These are phyloP conservation scores for Gigaspora rosea DNA, from an alignment of 192 early-diverging fungal genomes.

Conservation along the genomic window DNA sequence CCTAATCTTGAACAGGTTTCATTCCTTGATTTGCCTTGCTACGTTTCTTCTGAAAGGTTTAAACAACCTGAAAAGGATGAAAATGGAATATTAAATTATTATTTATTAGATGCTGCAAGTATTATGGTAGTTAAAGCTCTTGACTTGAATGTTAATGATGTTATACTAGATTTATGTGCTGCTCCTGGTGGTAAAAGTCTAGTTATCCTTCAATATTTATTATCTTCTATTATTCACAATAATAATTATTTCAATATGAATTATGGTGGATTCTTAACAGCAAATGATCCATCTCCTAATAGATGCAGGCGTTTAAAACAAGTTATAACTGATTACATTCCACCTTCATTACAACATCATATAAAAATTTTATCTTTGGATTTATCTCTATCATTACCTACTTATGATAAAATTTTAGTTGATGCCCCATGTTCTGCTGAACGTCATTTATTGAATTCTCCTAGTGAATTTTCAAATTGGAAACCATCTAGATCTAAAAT, in stretches of 20 bases:
- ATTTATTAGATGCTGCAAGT: constrained; percentile 69
- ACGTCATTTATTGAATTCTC: constrained; percentile 51
- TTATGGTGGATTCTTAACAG: constrained; percentile 35
- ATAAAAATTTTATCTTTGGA: constrained; percentile 30
- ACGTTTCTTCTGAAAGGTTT: constrained; percentile 30
- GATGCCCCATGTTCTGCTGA: constrained; percentile 60
- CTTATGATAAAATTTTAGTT: constrained; percentile 49
- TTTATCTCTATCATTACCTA: constrained; percentile 10
- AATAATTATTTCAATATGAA: background rate
- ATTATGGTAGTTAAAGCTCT: constrained; percentile 74
- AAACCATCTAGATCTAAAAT: constrained; percentile 42
- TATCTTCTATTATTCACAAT: background rate
- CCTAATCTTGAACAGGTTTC: constrained; percentile 12
- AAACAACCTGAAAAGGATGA: constrained; percentile 35
- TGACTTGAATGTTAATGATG: constrained; percentile 61
- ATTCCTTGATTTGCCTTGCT: constrained; percentile 36
- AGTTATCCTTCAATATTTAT: constrained; percentile 47
- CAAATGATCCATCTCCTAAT: constrained; percentile 48
- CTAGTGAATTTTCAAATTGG: constrained; percentile 49
- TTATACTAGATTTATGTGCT: constrained; percentile 72
- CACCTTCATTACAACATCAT: constrained; percentile 1
- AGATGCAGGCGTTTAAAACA: constrained; percentile 46
- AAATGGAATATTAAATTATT: constrained; percentile 40
- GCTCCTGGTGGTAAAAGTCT: constrained; percentile 60
- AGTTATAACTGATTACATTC: constrained; percentile 50